Percentiles rank a stretch among this genome's conserved stretches.
Evolutionary conservation across 306 rosid genomes (phyloP).

Genomic region (Astragalus glycyphyllos): DNA sequence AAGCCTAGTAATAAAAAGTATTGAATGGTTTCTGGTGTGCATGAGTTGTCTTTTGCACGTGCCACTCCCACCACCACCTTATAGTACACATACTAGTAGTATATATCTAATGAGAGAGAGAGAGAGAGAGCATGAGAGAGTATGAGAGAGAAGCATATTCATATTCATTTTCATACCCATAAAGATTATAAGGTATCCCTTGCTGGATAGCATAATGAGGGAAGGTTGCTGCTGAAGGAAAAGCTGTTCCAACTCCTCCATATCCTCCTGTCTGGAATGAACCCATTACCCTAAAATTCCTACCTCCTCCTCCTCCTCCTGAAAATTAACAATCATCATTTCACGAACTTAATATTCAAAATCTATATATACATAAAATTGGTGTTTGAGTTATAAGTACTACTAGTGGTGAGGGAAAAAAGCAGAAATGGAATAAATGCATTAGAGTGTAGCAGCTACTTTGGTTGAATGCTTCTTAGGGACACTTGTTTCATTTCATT

Average conservation of each 20-base stretch:
- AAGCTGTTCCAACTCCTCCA: conserved; percentile 83
- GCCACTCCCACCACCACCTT: conserved; percentile 35
- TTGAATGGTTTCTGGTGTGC: conserved; percentile 41
- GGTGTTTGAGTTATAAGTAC: too few species aligned
- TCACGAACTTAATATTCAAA: conserved; percentile 2
- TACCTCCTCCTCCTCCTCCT: conserved; percentile 67
- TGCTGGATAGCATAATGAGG: conserved; percentile 97
- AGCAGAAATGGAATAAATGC: conserved; percentile 26
- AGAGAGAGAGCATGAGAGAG: neutral
- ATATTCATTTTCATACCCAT: conserved; percentile 78
- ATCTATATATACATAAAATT: neutral
- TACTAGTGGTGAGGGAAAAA: too few species aligned
- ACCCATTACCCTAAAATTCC: conserved; percentile 89
- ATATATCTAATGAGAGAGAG: neutral
- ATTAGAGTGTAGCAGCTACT: conserved; percentile 2
- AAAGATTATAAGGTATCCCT: conserved; percentile 87
- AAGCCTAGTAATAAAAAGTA: conserved; percentile 36
- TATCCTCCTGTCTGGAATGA: conserved; percentile 89
- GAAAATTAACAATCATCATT: conserved; percentile 14
- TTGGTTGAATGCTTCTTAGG: conserved; percentile 36
- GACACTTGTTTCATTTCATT: conserved; percentile 23
- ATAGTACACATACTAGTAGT: conserved; percentile 13
- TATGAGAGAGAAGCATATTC: conserved; percentile 20
- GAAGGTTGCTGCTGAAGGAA: conserved; percentile 85
- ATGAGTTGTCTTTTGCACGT: conserved; percentile 84